phyloP scores from a whole-genome alignment of 208 protist species.

The Angomonas ambiguus region DNA sequence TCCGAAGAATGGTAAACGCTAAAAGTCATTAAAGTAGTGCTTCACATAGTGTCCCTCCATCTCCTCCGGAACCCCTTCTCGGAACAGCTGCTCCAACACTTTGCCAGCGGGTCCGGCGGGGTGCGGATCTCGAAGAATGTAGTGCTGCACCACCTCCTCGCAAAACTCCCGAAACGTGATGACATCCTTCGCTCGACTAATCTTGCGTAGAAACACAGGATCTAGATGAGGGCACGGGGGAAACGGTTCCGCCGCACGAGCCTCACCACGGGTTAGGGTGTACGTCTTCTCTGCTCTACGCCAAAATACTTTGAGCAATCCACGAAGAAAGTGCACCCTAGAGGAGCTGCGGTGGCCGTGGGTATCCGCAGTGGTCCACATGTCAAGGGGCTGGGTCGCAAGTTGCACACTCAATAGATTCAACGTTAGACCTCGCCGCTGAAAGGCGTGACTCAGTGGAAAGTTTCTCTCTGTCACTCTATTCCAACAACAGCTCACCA shows the following conservation, averaged over 20 bases:
- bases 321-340: slow-evolving; percentile 74
- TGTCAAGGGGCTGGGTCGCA: slow-evolving; percentile 84
- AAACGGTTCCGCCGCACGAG: too few relatives aligned
- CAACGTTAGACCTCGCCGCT: slow-evolving; percentile 36
- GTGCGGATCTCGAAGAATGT: too few relatives aligned
- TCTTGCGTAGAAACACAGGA: slow-evolving; percentile 62
- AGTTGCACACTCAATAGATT: slow-evolving; percentile 64
- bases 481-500: slow-evolving; percentile 92
- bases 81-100: slow-evolving; percentile 15
- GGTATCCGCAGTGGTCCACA: slow-evolving; percentile 58
- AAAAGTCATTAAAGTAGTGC: slow-evolving; percentile 66
- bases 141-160: slow-evolving; percentile 41
- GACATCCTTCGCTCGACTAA: slow-evolving; percentile 54
- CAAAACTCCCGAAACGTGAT: slow-evolving; percentile 54
- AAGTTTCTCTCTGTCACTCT: slow-evolving; percentile 65
- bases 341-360: slow-evolving; percentile 68
- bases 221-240: slow-evolving; percentile 58
- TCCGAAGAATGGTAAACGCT: slow-evolving; percentile 77
- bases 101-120: too few relatives aligned
- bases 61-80: slow-evolving; percentile 16
- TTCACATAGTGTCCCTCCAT: slow-evolving; percentile 29
- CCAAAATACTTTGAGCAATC: slow-evolving; percentile 72
- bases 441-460: slow-evolving; percentile 58
- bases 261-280: slow-evolving; percentile 1
- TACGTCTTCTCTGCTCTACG: slow-evolving; percentile 19